These are phyloP conservation scores for Lasiodiplodia sp. DNA, from an alignment of 2,329 filamentous ascomycete genomes.

Conservation along the genomic window DNA sequence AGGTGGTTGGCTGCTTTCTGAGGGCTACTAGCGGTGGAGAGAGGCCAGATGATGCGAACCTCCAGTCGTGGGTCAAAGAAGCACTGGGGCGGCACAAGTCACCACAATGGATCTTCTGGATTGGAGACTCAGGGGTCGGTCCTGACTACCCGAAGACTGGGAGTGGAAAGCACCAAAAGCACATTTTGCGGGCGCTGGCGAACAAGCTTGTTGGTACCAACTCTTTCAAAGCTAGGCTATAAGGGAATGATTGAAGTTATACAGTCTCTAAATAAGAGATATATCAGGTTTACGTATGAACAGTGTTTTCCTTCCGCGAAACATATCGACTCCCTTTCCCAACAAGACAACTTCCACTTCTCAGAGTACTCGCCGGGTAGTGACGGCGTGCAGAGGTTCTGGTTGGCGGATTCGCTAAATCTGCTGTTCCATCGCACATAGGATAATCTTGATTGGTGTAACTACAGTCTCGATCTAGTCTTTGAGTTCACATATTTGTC, in stretches of 20 bases:
- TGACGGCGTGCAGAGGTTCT: background rate
- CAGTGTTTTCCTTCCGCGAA: too few relatives aligned
- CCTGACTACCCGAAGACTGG: conserved; percentile 8
- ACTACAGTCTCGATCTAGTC: background rate
- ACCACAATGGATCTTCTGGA: conserved; percentile 3
- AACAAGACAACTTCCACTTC: too few relatives aligned
- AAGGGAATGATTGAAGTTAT: too few relatives aligned
- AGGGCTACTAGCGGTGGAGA: background rate
- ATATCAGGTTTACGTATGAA: too few relatives aligned
- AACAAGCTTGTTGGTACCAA: background rate
- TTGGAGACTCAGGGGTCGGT: background rate
- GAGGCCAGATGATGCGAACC: background rate
- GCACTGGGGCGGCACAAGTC: conserved; percentile 1
- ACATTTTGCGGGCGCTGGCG: background rate
- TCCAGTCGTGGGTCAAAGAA: background rate
- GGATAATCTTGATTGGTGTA: background rate
- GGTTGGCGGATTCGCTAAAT: background rate
- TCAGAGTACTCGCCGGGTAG: background rate
- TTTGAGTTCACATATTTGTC: background rate
- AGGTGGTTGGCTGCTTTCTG: conserved; percentile 65
- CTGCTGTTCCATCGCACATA: too few relatives aligned
- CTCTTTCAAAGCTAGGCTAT: background rate
- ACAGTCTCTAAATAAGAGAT: fast-evolving
- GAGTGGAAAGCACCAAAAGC: conserved; percentile 3
- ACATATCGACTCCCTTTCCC: too few relatives aligned